phyloP scores from a whole-genome alignment of 768 basidiomycete species.

The Termitomyces titanicus region DNA sequence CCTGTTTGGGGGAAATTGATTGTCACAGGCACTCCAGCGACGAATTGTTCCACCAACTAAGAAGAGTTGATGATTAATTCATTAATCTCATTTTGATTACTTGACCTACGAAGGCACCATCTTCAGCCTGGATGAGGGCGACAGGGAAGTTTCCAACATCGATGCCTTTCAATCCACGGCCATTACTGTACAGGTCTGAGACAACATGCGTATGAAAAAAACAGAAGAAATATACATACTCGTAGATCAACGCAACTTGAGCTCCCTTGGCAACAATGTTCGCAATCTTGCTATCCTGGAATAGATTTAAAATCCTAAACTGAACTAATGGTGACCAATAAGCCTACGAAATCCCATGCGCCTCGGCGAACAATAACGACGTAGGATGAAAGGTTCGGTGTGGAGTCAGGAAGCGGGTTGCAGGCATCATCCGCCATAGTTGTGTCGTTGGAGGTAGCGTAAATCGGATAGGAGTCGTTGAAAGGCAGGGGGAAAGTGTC shows the following conservation, averaged over 20 bases:
- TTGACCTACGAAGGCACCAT: slow-evolving; percentile 45
- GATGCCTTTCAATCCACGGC: slow-evolving; percentile 41
- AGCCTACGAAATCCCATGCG: slow-evolving; percentile 50
- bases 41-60: slow-evolving; percentile 49
- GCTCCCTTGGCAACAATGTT: slow-evolving; percentile 55
- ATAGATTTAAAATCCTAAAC: neutral
- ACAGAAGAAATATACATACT: slow-evolving; percentile 35
- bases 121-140: slow-evolving; percentile 48
- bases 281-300: slow-evolving; percentile 43
- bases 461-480: slow-evolving; percentile 46
- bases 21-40: slow-evolving; percentile 36
- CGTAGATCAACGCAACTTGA: slow-evolving; percentile 46
- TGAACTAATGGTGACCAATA: neutral
- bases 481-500: slow-evolving; percentile 43
- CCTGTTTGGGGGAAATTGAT: slow-evolving; percentile 48
- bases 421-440: slow-evolving; percentile 58
- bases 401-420: slow-evolving; percentile 45
- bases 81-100: neutral
- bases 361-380: slow-evolving; percentile 59
- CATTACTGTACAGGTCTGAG: slow-evolving; percentile 34
- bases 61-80: neutral
- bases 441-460: slow-evolving; percentile 54
- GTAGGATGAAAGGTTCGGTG: slow-evolving; percentile 50
- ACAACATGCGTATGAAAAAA: neutral
- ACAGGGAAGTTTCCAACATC: slow-evolving; percentile 42